A percentile compares a stretch with the other conserved stretches of the same genome.
phyloP scores from a whole-genome alignment of 306 rosid species.

The Quercus bicolor region DNA sequence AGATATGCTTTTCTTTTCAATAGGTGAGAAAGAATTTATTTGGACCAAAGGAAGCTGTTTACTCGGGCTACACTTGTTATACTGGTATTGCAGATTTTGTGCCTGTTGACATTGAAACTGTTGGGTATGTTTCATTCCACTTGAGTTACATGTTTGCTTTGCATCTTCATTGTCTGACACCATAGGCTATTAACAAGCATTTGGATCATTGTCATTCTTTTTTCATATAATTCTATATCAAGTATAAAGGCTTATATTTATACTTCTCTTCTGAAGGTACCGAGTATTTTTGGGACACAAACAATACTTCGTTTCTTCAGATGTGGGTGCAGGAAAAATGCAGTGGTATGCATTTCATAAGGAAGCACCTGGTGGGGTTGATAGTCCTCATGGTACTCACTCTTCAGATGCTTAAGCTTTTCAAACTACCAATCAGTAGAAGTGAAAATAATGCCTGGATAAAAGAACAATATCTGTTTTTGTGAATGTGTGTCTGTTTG shows the following conservation, averaged over 20 bases:
- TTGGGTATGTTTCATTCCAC: slow-evolving; percentile 57
- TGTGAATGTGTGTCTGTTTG: not conserved
- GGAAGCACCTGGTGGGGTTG: slow-evolving; percentile 79
- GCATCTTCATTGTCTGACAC: not conserved
- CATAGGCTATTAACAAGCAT: not conserved
- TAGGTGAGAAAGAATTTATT: slow-evolving; percentile 81
- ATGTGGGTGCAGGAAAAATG: slow-evolving; percentile 96
- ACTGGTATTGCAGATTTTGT: slow-evolving; percentile 95
- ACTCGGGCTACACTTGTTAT: slow-evolving; percentile 94
- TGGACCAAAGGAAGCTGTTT: slow-evolving; percentile 59
- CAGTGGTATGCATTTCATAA: slow-evolving; percentile 97
- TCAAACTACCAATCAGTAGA: not conserved
- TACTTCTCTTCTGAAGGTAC: slow-evolving; percentile 59
- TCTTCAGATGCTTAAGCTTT: slow-evolving; percentile 21
- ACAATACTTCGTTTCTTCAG: slow-evolving; percentile 96
- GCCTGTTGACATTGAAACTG: slow-evolving; percentile 88
- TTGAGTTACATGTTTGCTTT: slow-evolving; percentile 6
- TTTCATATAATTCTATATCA: not conserved
- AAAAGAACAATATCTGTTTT: not conserved
- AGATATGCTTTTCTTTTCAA: slow-evolving; percentile 14
- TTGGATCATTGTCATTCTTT: not conserved
- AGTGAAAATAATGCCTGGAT: not conserved
- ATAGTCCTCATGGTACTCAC: slow-evolving; percentile 52
- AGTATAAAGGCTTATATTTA: slow-evolving; percentile 24
- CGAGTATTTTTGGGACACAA: slow-evolving; percentile 99